These are phyloP conservation scores for Eucalyptus pauciflora DNA, from an alignment of 345 rosid species.

Conservation along the genomic window DNA sequence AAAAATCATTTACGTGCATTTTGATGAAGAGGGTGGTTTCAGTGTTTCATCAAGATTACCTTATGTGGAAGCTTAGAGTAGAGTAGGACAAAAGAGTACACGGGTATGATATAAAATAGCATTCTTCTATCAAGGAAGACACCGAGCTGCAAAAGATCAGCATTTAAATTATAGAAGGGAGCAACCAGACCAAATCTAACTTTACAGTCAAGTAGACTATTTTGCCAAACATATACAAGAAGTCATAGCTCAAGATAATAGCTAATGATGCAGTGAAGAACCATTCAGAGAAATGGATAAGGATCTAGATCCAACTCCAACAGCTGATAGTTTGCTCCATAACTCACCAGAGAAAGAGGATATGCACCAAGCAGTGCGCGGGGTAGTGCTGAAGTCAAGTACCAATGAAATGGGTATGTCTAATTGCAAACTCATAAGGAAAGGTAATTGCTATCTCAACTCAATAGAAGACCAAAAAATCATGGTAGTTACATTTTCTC, in stretches of 20 bases:
- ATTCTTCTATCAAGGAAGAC: conserved; percentile 69
- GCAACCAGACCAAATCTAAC: not conserved
- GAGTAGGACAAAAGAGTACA: conserved; percentile 56
- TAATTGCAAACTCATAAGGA: conserved; percentile 8
- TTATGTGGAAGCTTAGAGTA: conserved; percentile 98
- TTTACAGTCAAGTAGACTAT: not conserved
- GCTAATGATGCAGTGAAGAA: not conserved
- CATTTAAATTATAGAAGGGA: not conserved
- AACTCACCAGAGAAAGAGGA: conserved; percentile 83
- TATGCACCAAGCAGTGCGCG: conserved; percentile 74
- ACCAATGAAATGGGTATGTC: conserved; percentile 90
- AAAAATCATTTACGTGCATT: not conserved
- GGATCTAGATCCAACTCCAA: not conserved
- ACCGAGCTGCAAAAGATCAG: conserved; percentile 55
- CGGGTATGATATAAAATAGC: conserved; percentile 46
- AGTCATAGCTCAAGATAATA: not conserved
- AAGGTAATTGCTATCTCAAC: not conserved
- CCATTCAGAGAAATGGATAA: not conserved
- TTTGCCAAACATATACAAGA: not conserved
- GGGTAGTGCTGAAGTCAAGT: conserved; percentile 95
- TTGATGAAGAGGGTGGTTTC: not conserved
- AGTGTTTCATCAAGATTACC: conserved; percentile 18
- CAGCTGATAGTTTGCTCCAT: not conserved
- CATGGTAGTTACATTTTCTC: not conserved
- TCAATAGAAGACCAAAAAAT: not conserved